Evolutionary conservation across 805 yeast genomes (phyloP), one percentile per base, ranked within the genome.

Genomic region (Torulaspora gathmanii): DNA sequence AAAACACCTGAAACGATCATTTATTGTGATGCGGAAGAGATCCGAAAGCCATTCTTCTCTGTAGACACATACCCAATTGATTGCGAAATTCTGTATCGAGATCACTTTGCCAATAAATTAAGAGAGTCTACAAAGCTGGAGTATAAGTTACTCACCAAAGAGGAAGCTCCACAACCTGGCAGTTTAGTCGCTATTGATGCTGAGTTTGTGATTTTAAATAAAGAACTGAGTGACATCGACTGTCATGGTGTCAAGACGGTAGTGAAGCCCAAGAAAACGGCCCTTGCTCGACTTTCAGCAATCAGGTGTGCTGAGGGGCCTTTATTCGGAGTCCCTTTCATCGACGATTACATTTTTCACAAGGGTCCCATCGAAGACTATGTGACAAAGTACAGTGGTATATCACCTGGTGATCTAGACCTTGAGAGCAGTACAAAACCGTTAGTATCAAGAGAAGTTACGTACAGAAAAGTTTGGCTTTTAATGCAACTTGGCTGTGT

Each of bases 131-230:
- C 74, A 45, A 72, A 70, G 36, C 70, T 75, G 42, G 91, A 87
- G 51, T 86, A 85, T 59, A 75, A 79, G 53, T 68, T 85, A n/a
- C 67, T 87, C 46, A 79, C 88, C 0, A 67, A 68, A 27, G 72
- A 74, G 37, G 90, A 85, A 55, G 86, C 87, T 0, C 96, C 96
- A 0, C 58, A 59, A 16, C 74, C 81, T 0, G 96, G 96, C 0
- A 71, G 86, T 1, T 63, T 89, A 31, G 82, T 91, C 15, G 99
- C 98, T 0, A 83, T 93, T 46, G 99, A 93, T 70, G 97, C 99
- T 0, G 99, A 93, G 64, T 93, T 95, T 72, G 98, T 93, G 2
- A 77, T 82, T 25, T 63, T 90, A 26, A 78, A 80, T 39, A 85
- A 85, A 3, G 97, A 89, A 53, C 79, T 83, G 50, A 76, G 79